Evolutionary conservation across 2,329 filamentous ascomycete genomes (phyloP).

Genomic region (Stachybotrys chartarum): DNA sequence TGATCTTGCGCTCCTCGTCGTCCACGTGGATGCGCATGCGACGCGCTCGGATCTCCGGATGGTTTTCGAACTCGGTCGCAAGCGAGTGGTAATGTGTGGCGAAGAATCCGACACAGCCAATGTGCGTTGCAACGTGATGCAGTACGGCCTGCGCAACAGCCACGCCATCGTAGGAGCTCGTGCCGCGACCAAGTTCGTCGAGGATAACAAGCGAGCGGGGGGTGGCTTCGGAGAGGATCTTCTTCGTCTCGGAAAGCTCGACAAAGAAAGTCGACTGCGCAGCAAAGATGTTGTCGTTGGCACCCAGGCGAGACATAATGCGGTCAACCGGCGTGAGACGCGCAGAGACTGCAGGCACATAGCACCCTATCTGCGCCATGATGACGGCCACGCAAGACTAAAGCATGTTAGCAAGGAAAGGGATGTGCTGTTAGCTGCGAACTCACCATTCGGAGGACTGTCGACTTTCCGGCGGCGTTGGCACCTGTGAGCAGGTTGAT

Average conservation of each 20-base stretch:
- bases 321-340: conserved; percentile 85
- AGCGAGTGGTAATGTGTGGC: conserved; percentile 96
- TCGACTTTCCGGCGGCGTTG: conserved; percentile 96
- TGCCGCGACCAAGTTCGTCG: conserved; percentile 91
- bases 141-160: conserved; percentile 94
- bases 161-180: conserved; percentile 91
- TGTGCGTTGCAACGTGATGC: conserved; percentile 90
- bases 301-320: conserved; percentile 96
- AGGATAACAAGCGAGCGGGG: conserved; percentile 92
- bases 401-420: conserved; percentile 9
- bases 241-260: conserved; percentile 94
- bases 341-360: conserved; percentile 77
- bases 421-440: too few relatives aligned
- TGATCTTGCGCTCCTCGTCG: conserved; percentile 75
- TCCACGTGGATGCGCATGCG: conserved; percentile 96
- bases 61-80: conserved; percentile 79
- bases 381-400: conserved; percentile 93
- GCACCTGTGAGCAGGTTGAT: conserved; percentile 91
- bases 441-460: conserved; percentile 83
- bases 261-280: conserved; percentile 98
- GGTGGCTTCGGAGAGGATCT: conserved; percentile 91
- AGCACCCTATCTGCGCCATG: conserved; percentile 93
- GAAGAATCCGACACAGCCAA: conserved; percentile 93
- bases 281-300: conserved; percentile 98
- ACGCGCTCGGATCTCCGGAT: conserved; percentile 79